Evolutionary conservation across 352 stramenopile species (phyloP).

Genomic region (Pythium angustatum): DNA sequence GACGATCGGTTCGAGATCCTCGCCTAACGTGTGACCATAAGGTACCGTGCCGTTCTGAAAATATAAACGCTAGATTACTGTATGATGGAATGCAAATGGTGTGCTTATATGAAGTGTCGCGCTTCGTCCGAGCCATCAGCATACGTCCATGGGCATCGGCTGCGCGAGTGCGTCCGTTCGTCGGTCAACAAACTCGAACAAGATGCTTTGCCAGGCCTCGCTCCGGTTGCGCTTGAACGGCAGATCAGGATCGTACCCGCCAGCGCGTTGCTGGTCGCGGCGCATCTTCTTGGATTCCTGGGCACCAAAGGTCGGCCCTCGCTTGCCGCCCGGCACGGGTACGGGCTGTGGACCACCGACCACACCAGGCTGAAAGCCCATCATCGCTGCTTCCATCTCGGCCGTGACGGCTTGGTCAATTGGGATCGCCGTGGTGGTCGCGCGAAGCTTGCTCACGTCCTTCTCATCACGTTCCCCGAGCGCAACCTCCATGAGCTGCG

Average conservation of each 20-base stretch:
- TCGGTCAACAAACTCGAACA: slow-evolving; percentile 56
- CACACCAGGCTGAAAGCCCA: slow-evolving; percentile 81
- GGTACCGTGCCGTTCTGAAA: no score
- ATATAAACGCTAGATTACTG: no score
- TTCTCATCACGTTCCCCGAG: slow-evolving; percentile 80
- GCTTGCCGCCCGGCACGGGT: slow-evolving; percentile 78
- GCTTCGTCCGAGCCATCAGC: slow-evolving; percentile 3
- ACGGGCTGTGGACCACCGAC: slow-evolving; percentile 73
- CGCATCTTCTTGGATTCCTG: slow-evolving; percentile 82
- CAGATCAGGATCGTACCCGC: slow-evolving; percentile 76
- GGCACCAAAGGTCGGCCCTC: slow-evolving; percentile 72
- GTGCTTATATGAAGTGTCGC: neutral
- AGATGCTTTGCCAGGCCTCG: slow-evolving; percentile 79
- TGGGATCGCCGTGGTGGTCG: slow-evolving; percentile 77
- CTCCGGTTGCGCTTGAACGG: slow-evolving; percentile 78
- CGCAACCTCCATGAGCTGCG: slow-evolving; percentile 85
- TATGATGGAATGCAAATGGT: neutral
- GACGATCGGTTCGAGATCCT: slow-evolving; percentile 70
- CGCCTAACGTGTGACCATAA: slow-evolving; percentile 26
- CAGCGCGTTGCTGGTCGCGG: slow-evolving; percentile 75
- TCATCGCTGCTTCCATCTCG: slow-evolving; percentile 89
- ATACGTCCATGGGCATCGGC: slow-evolving; percentile 35
- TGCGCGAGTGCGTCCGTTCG: slow-evolving; percentile 5
- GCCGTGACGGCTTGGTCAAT: slow-evolving; percentile 87
- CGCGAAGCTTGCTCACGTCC: slow-evolving; percentile 70